Conservation (phyloP, 257 asterid species). For the Buddleja alternifolia region DNA sequence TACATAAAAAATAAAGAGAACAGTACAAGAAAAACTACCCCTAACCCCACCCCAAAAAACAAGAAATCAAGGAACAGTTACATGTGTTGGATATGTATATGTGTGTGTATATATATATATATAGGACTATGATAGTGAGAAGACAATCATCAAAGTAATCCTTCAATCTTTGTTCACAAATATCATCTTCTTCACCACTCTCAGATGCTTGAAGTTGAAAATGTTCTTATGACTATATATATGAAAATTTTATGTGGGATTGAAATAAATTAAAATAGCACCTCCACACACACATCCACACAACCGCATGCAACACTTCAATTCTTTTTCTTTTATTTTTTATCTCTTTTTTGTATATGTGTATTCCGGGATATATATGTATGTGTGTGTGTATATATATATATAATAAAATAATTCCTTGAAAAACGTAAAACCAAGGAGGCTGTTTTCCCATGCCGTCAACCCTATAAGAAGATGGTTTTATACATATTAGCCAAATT, state of each 20-base stretch:
- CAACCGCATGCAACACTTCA: too few relatives aligned
- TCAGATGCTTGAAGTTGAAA: neutral
- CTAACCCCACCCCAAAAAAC: neutral
- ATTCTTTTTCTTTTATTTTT: too few relatives aligned
- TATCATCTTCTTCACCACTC: conserved; percentile 10
- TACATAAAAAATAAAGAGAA: too few relatives aligned
- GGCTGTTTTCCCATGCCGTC: conserved; percentile 2
- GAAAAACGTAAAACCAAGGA: too few relatives aligned
- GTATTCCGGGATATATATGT: neutral
- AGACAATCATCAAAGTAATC: neutral
- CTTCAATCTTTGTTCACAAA: neutral
- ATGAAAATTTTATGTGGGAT: neutral
- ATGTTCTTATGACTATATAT: neutral
- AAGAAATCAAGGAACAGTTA: neutral
- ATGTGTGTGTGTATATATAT: too few relatives aligned
- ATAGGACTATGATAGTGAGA: neutral
- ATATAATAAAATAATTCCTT: too few relatives aligned
- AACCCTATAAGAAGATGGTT: neutral
- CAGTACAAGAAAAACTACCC: too few relatives aligned
- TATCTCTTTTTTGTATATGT: neutral
- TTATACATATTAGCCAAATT: neutral
- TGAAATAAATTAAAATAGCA: neutral
- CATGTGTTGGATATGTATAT: too few relatives aligned
- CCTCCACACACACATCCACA: too few relatives aligned
- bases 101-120: too few relatives aligned